Percentiles rank a stretch among this genome's conserved stretches.
Evolutionary conservation across 108 stramenopile genomes (phyloP).

Genomic region (Skeletonema costatum): DNA sequence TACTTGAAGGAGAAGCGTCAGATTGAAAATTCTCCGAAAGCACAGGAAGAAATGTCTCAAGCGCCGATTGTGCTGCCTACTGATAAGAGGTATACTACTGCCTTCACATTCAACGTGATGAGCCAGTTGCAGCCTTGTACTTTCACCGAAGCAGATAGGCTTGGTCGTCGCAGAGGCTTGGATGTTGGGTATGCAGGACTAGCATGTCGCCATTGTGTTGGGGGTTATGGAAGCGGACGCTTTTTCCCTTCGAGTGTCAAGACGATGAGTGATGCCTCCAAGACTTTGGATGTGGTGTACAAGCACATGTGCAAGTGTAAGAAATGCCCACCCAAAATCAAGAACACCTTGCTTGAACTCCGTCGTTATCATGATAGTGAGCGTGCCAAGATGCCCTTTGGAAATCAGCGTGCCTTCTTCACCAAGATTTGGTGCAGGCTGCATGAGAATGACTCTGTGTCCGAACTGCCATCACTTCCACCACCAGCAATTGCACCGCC

Average conservation of each 20-base stretch:
- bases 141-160: conserved; percentile 82
- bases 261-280: conserved; percentile 81
- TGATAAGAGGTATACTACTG: conserved; percentile 75
- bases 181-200: conserved; percentile 79
- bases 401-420: conserved; percentile 66
- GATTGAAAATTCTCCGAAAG: conserved; percentile 2
- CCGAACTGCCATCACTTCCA: not conserved
- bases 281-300: conserved; percentile 77
- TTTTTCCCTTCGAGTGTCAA: conserved; percentile 87
- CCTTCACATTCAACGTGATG: conserved; percentile 77
- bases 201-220: conserved; percentile 82
- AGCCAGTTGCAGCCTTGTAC: conserved; percentile 80
- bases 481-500: conserved; percentile 43
- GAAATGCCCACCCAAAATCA: conserved; percentile 57
- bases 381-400: conserved; percentile 46
- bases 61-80: conserved; percentile 58
- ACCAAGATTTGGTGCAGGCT: conserved; percentile 38
- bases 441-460: conserved; percentile 12
- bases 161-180: conserved; percentile 78
- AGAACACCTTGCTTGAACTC: conserved; percentile 45
- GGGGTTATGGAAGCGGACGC: conserved; percentile 80
- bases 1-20: conserved; percentile 11
- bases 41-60: not conserved
- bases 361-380: conserved; percentile 40
- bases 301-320: conserved; percentile 82